phyloP scores from a whole-genome alignment of 371 early-diverging fungal genomes.

The Gilbertella persicaria region DNA sequence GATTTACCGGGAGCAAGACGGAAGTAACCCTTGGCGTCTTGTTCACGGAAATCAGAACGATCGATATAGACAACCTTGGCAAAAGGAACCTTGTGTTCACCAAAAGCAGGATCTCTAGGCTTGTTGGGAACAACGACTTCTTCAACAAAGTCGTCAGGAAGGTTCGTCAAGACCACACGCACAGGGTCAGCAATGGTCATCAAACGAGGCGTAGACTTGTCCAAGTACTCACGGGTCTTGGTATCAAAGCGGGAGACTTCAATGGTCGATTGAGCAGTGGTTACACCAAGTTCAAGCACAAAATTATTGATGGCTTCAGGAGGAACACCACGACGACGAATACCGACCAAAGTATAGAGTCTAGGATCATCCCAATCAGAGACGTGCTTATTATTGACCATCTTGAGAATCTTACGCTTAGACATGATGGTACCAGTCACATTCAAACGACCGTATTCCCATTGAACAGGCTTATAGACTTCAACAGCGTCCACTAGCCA shows the following conservation, averaged over 20 bases:
- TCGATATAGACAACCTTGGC: constrained; percentile 93
- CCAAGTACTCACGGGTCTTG: constrained; percentile 94
- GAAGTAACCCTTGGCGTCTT: constrained; percentile 90
- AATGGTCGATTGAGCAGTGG: constrained; percentile 86
- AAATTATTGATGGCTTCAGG: constrained; percentile 99
- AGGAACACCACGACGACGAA: constrained; percentile 98
- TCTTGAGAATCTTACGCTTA: constrained; percentile 96
- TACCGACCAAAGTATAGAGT: constrained; percentile 95
- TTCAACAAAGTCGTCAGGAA: constrained; percentile 77
- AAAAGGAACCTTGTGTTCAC: constrained; percentile 85
- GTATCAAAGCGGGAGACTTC: constrained; percentile 94
- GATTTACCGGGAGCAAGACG: constrained; percentile 93
- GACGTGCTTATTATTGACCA: constrained; percentile 84
- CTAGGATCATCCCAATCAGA: constrained; percentile 98
- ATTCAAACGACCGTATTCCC: constrained; percentile 99
- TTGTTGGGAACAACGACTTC: constrained; percentile 84
- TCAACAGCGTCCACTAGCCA: constrained; percentile 99
- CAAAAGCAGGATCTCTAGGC: constrained; percentile 83
- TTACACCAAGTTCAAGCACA: constrained; percentile 93
- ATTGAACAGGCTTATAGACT: constrained; percentile 99
- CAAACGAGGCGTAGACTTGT: constrained; percentile 89
- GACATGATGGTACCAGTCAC: constrained; percentile 96
- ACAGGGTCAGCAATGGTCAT: constrained; percentile 93
- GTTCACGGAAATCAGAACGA: constrained; percentile 90
- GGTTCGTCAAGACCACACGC: constrained; percentile 84